Evolutionary conservation across 176 grass and related monocot genomes (phyloP).

Genomic region (Lolium perenne): DNA sequence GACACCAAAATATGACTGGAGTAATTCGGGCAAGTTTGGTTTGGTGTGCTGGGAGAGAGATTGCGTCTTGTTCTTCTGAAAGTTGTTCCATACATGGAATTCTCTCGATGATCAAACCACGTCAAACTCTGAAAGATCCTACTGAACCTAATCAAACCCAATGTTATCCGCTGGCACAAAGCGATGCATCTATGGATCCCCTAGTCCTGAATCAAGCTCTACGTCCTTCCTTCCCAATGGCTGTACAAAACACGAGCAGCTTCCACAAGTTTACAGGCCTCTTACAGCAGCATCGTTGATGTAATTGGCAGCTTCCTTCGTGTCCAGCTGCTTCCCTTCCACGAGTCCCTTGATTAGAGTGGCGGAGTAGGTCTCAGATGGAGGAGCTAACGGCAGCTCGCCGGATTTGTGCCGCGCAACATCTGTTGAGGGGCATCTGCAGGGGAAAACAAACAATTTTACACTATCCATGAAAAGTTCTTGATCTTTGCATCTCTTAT

Average conservation of each 20-base stretch:
- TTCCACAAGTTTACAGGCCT: constrained; percentile 46
- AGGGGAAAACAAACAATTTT: not conserved
- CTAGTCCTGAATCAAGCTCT: constrained; percentile 9
- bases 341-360: constrained; percentile 76
- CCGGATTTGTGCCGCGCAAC: constrained; percentile 60
- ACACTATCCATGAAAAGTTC: constrained; percentile 10
- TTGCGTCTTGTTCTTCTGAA: not conserved
- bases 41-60: not conserved
- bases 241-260: constrained; percentile 42
- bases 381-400: constrained; percentile 55
- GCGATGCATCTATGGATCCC: not conserved
- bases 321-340: constrained; percentile 74
- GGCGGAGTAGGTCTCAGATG: constrained; percentile 58
- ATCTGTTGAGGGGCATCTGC: constrained; percentile 76
- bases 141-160: constrained; percentile 10
- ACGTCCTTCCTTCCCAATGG: constrained; percentile 14
- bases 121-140: not conserved
- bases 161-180: not conserved
- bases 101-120: not conserved
- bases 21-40: not conserved
- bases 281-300: constrained; percentile 53
- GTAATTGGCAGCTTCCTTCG: constrained; percentile 60
- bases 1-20: not conserved
- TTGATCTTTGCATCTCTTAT: not conserved
- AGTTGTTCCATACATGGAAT: not conserved